Conservation (phyloP, 2,329 filamentous ascomycete genomes). For the Cordyceps javanica region DNA sequence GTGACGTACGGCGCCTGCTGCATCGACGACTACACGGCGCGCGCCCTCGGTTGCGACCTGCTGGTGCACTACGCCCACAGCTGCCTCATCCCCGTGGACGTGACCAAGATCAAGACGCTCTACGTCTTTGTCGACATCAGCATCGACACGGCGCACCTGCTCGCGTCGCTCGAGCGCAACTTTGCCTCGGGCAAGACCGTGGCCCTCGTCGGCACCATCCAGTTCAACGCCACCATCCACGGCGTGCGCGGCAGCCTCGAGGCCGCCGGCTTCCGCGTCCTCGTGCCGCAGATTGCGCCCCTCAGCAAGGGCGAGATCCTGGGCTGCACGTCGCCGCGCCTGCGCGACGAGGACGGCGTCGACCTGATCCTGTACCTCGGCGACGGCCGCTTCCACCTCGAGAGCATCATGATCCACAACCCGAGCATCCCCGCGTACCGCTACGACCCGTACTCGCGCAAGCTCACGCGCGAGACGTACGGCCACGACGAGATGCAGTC, state of each 20-base stretch:
- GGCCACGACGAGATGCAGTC: slow-evolving; percentile 86
- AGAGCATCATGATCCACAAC: slow-evolving; percentile 99
- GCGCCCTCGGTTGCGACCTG: slow-evolving; percentile 88
- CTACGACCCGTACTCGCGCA: slow-evolving; percentile 93
- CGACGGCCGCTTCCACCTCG: slow-evolving; percentile 90
- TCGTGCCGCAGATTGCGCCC: slow-evolving; percentile 89
- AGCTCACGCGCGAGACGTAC: slow-evolving; percentile 85
- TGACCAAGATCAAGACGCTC: slow-evolving; percentile 93
- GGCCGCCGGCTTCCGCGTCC: slow-evolving; percentile 73
- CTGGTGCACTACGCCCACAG: slow-evolving; percentile 96
- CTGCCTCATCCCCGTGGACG: slow-evolving; percentile 91
- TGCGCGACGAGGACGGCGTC: slow-evolving; percentile 52
- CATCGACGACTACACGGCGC: slow-evolving; percentile 95
- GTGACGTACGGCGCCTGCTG: slow-evolving; percentile 98
- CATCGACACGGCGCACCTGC: slow-evolving; percentile 83
- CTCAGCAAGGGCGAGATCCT: slow-evolving; percentile 89
- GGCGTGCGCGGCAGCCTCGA: slow-evolving; percentile 73
- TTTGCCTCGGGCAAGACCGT: slow-evolving; percentile 80
- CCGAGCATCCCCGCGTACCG: slow-evolving; percentile 84
- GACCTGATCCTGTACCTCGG: slow-evolving; percentile 85
- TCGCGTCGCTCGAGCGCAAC: slow-evolving; percentile 83
- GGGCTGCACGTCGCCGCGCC: slow-evolving; percentile 85
- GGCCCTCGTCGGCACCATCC: slow-evolving; percentile 92
- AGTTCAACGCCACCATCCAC: slow-evolving; percentile 97
- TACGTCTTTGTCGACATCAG: slow-evolving; percentile 98